These are phyloP conservation scores for Populus deltoides DNA, from an alignment of 345 rosid genomes.

Conservation along the genomic window DNA sequence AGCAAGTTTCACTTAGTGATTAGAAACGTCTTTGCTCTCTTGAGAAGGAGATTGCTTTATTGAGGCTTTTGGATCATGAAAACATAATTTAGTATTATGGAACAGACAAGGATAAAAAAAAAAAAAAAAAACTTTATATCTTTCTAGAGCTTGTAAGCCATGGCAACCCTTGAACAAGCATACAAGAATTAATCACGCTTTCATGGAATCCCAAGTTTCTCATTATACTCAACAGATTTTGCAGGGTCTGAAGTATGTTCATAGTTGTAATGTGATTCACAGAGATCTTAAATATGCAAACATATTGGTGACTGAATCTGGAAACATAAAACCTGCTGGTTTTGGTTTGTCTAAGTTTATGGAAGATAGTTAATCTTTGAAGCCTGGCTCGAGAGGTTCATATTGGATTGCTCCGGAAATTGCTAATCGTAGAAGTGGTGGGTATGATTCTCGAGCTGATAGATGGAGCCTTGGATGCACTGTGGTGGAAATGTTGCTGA, in stretches of 20 bases:
- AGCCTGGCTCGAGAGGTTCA: constrained; percentile 17
- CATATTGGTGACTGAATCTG: constrained; percentile 32
- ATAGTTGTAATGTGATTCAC: constrained; percentile 21
- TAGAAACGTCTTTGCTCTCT: neutral
- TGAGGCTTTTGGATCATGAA: neutral
- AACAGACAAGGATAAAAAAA: constrained; percentile 10
- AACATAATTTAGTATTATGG: neutral
- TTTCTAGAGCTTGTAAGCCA: constrained; percentile 32
- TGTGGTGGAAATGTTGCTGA: constrained; percentile 59
- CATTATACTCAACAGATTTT: constrained; percentile 27
- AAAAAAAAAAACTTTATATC: constrained; percentile 19
- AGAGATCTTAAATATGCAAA: constrained; percentile 46
- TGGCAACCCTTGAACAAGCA: constrained; percentile 25
- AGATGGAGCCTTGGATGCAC: constrained; percentile 92
- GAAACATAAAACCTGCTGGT: constrained; percentile 39
- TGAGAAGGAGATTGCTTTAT: no score
- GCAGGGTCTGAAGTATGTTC: constrained; percentile 27
- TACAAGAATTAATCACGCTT: constrained; percentile 21
- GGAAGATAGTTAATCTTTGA: neutral
- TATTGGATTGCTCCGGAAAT: constrained; percentile 34
- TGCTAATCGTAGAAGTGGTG: constrained; percentile 40
- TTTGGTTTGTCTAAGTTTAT: constrained; percentile 40
- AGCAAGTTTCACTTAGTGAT: neutral
- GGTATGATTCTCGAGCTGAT: constrained; percentile 66
- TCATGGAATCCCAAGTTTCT: constrained; percentile 24